Conservation (phyloP, 768 basidiomycete species). For the Kwoniella sp. region DNA sequence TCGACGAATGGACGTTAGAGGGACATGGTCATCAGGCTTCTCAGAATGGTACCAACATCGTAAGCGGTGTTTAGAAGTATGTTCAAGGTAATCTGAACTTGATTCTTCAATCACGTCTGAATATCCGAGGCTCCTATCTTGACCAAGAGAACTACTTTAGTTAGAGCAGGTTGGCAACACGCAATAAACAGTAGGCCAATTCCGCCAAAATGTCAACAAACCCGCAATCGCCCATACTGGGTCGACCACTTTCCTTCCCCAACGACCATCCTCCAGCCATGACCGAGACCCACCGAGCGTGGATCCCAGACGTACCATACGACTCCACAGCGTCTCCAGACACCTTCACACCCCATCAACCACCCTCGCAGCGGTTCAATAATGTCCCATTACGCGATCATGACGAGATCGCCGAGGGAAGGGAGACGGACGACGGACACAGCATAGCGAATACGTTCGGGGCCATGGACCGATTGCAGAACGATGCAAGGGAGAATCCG, state of each 20-base stretch:
- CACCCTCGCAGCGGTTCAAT: background rate
- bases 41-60: too few relatives aligned
- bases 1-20: too few relatives aligned
- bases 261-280: background rate
- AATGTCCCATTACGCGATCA: background rate
- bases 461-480: background rate
- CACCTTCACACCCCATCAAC: background rate
- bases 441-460: slow-evolving; percentile 21
- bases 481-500: background rate
- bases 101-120: too few relatives aligned
- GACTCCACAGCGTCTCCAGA: background rate
- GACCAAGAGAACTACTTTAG: too few relatives aligned
- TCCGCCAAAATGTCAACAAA: slow-evolving; percentile 1
- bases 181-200: background rate
- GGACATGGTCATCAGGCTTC: too few relatives aligned
- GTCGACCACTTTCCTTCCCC: slow-evolving; percentile 19
- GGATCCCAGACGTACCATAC: too few relatives aligned
- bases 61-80: too few relatives aligned
- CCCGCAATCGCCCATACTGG: slow-evolving; percentile 1
- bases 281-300: background rate
- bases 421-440: slow-evolving; percentile 15
- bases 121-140: too few relatives aligned
- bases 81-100: too few relatives aligned
- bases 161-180: background rate
- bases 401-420: background rate